Conservation (phyloP, 345 rosid species). For the Rhizophora apiculata region DNA sequence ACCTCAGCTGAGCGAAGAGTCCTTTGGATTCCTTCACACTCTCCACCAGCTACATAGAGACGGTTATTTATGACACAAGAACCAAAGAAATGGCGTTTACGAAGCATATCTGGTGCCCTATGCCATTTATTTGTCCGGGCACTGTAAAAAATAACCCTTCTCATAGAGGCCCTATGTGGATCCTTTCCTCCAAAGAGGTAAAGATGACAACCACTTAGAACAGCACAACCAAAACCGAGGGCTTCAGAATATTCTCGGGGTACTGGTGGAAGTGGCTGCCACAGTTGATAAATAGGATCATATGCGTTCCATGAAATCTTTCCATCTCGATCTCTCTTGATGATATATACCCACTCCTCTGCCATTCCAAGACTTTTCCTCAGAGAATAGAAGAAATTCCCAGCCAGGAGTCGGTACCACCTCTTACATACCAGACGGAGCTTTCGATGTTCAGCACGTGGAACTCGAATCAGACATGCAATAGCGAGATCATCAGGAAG, state of each 20-base stretch:
- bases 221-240: conserved; percentile 96
- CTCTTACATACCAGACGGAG: conserved; percentile 81
- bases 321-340: conserved; percentile 89
- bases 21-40: conserved; percentile 89
- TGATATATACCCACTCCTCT: conserved; percentile 95
- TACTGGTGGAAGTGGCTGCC: conserved; percentile 97
- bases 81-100: conserved; percentile 90
- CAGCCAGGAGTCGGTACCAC: conserved; percentile 77
- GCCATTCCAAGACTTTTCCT: conserved; percentile 79
- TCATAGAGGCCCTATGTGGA: conserved; percentile 84
- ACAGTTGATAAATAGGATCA: conserved; percentile 71
- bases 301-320: conserved; percentile 90
- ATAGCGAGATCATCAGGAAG: conserved; percentile 96
- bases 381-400: conserved; percentile 70
- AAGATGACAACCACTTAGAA: conserved; percentile 82
- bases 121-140: conserved; percentile 96
- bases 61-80: conserved; percentile 92
- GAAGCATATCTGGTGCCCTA: conserved; percentile 93
- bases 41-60: conserved; percentile 97
- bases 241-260: conserved; percentile 90
- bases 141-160: conserved; percentile 80
- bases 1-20: conserved; percentile 93
- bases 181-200: conserved; percentile 96
- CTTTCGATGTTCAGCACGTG: conserved; percentile 79
- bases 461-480: conserved; percentile 89